Evolutionary conservation across 768 basidiomycete species (phyloP).

Genomic region (Holtermanniella nyarrowii): DNA sequence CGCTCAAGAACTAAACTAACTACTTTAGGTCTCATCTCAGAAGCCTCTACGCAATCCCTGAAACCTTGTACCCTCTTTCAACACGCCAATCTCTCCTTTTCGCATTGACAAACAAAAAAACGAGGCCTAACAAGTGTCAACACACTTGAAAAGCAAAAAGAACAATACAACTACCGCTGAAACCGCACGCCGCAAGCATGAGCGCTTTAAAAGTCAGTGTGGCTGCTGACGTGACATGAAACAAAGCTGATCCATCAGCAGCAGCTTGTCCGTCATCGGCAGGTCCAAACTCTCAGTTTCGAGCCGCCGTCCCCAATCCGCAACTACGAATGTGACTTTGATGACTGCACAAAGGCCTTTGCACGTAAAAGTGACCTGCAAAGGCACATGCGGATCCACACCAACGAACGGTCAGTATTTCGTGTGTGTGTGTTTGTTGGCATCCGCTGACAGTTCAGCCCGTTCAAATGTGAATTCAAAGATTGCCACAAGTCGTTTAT

Average conservation of each 20-base stretch:
- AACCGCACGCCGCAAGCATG: background rate
- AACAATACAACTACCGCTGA: too few relatives aligned
- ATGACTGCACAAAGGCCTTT: conserved; percentile 40
- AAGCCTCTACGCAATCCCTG: too few relatives aligned
- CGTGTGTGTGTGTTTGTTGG: background rate
- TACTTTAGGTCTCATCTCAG: too few relatives aligned
- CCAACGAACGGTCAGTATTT: conserved; percentile 42
- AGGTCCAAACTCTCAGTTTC: conserved; percentile 16
- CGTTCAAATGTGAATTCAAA: conserved; percentile 23
- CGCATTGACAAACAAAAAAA: too few relatives aligned
- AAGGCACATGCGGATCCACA: conserved; percentile 44
- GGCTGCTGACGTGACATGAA: too few relatives aligned
- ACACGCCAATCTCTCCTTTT: too few relatives aligned
- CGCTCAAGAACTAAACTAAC: too few relatives aligned
- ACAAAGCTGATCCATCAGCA: background rate
- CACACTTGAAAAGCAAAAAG: too few relatives aligned
- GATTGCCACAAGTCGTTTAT: conserved; percentile 36
- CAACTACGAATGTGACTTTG: conserved; percentile 27
- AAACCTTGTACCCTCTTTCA: too few relatives aligned
- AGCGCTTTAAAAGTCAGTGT: too few relatives aligned
- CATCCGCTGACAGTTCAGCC: conserved; percentile 15
- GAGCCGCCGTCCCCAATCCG: conserved; percentile 22
- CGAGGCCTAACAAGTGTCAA: too few relatives aligned
- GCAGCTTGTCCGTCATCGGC: conserved; percentile 32
- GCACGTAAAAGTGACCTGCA: conserved; percentile 42